Evolutionary conservation across 2,329 filamentous ascomycete genomes (phyloP), one percentile per base, ranked within the genome.

Genomic region (Stagonosporopsis cucurbitacearum): DNA sequence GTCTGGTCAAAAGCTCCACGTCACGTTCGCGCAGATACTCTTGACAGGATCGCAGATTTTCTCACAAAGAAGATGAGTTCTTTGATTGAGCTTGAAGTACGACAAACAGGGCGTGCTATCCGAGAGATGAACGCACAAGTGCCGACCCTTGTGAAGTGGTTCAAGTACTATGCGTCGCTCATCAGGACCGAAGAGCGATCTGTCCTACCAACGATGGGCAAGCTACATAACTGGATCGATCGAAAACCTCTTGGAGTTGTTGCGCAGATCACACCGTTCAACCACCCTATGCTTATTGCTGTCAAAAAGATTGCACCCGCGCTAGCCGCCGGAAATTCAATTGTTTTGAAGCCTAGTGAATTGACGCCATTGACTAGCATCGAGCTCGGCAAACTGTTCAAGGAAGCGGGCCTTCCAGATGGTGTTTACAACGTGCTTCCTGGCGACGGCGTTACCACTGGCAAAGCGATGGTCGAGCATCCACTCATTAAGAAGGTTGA

Each of bases 61-160:
- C 78, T 90, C 3, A 78, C 79, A 1, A 69, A 71, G 0, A 77
- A 80, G 7, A 77, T 91, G 1, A 79, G 83, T 0, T 71, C 76
- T 0, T 80, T 91, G 35, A 86, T 90, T 45, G 72, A 77, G 8
- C 79, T 89, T 4, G 88, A 91, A 71, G 86, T 88, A 7, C 77
- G 73, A 30, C 88, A 91, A 71, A 91, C 88, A 0, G 88, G 88
- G 2, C 84, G 88, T 0, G 84, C 85, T 0, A 78, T 88, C 25
- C 84, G 88, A 23, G 88, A 91, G 70, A 89, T 91, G 86, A 80
- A 81, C 44, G 87, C 88, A 1, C 88, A 91, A 69, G 83, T 88
- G 5, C 84, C 85, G 0, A 85, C 84, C 0, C 78, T 91, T 0
- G 81, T 86, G 1, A 84, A 85, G 39, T 91, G 88, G 88, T 86